Percentiles rank a stretch among this genome's conserved stretches.
Evolutionary conservation across 208 protist species (phyloP).

Genomic region (Herpetomonas muscarum): DNA sequence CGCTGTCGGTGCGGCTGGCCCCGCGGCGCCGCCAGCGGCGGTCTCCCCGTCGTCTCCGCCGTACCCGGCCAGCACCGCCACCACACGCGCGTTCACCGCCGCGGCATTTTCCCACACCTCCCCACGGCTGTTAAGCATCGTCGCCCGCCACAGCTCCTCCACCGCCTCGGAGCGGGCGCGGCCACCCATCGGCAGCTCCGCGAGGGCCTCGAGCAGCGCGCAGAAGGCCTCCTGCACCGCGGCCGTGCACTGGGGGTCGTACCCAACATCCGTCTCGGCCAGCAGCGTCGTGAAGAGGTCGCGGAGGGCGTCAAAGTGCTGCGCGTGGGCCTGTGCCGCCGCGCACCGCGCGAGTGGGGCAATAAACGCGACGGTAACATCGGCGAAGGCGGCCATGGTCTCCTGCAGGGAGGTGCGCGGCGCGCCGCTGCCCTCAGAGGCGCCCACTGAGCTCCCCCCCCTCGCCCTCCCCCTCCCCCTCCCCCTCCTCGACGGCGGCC

Average conservation of each 20-base stretch:
- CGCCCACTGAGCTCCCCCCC: background rate
- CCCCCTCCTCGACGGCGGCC: background rate
- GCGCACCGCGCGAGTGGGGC: slow-evolving; percentile 8
- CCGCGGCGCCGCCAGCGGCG: background rate
- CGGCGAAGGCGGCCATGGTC: background rate
- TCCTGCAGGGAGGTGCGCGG: background rate
- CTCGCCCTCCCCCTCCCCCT: background rate
- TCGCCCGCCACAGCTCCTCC: slow-evolving; percentile 17
- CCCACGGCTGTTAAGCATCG: slow-evolving; percentile 8
- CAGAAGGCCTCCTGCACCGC: slow-evolving; percentile 16
- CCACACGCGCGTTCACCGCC: slow-evolving; percentile 26
- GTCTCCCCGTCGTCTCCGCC: background rate
- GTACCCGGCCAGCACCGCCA: slow-evolving; percentile 5
- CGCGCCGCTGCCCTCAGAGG: background rate
- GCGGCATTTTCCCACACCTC: slow-evolving; percentile 29
- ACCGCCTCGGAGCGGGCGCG: slow-evolving; percentile 14
- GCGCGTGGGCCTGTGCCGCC: slow-evolving; percentile 15
- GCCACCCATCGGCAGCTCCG: slow-evolving; percentile 23
- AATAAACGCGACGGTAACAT: background rate
- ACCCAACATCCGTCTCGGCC: slow-evolving; percentile 33
- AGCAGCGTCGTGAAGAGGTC: slow-evolving; percentile 28
- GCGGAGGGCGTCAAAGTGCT: slow-evolving; percentile 33
- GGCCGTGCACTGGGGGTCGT: slow-evolving; percentile 3
- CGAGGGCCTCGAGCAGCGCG: slow-evolving; percentile 26
- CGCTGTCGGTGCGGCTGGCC: background rate